Evolutionary conservation across 768 basidiomycete genomes (phyloP), one percentile per base, ranked within the genome.

Genomic region (Hericium alpestre): DNA sequence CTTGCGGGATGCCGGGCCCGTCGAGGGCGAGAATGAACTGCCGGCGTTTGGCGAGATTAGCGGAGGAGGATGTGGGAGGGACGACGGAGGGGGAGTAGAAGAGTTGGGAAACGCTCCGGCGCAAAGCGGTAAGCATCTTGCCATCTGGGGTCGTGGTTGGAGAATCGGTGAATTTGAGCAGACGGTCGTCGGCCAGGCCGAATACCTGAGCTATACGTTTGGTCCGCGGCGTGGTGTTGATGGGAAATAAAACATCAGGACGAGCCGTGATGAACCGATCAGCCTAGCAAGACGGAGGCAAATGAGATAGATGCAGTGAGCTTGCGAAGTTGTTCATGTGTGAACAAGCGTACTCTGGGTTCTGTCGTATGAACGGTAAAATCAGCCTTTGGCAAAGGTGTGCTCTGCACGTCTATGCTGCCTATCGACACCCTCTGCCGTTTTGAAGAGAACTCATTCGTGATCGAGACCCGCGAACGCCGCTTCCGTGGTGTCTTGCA

Each of bases 151-250:
- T 49, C 22, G 67, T 57, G 50, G 63, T 61, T 1, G 69, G 56
- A 1, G 70, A 70, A 38, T 82, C 79, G 41, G 73, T 71, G 65
- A 74, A 85, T 50, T 72, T 79, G 55, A 86, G 70, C 32, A 86
- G 65, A 18, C 77, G 75, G 58, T 80, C 80, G 61, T 79, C 79
- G 8, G 77, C 61, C 39, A 86, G 73, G 8, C 84, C 84, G 47
- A 85, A 82, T 23, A 79, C 71, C 60, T 79, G 78, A 61, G 82
- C 80, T 48, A 86, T 82, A 20, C 84, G 78, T 55, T 76, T 79
- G n/a, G 84, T 83, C 16, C 84, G 79, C 12, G 84, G 84, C 1
- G 83, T 86, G 38, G 72, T 76, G 55, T 81, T 77, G 49, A 86
- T 76, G 3, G 84, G 83, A 8, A 83, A 64, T 10, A 74, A 67